phyloP scores from a whole-genome alignment of 805 yeast species.

The Saturnispora ahearnii region DNA sequence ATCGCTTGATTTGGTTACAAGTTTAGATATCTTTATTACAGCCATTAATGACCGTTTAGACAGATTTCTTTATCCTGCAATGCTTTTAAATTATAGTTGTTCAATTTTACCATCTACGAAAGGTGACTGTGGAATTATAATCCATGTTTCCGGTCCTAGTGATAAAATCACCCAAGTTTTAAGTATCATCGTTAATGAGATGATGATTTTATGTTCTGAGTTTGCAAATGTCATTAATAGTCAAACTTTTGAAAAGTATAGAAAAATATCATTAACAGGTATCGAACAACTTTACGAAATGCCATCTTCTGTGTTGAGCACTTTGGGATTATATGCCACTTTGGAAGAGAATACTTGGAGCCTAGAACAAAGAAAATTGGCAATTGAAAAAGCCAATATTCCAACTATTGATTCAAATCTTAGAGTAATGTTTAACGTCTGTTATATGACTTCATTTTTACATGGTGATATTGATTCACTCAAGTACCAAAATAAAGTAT shows the following conservation, averaged over 20 bases:
- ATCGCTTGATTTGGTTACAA: slow-evolving; percentile 33
- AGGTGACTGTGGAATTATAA: slow-evolving; percentile 43
- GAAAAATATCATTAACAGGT: slow-evolving; percentile 38
- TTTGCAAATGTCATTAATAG: slow-evolving; percentile 16
- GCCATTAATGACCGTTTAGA: slow-evolving; percentile 35
- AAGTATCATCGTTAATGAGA: slow-evolving; percentile 24
- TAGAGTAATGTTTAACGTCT: slow-evolving; percentile 18
- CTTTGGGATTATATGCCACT: slow-evolving; percentile 40
- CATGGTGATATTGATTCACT: slow-evolving; percentile 39
- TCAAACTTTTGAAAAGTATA: slow-evolving; percentile 36
- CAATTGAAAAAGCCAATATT: slow-evolving; percentile 40
- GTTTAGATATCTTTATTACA: slow-evolving; percentile 46
- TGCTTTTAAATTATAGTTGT: slow-evolving; percentile 49
- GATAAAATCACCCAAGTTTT: slow-evolving; percentile 32
- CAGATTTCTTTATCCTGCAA: slow-evolving; percentile 41
- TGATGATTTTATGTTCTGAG: slow-evolving; percentile 20
- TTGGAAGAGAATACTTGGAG: slow-evolving; percentile 51
- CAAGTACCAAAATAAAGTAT: slow-evolving; percentile 4
- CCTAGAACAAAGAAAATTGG: slow-evolving; percentile 46
- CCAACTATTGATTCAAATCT: slow-evolving; percentile 28
- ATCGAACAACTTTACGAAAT: slow-evolving; percentile 36
- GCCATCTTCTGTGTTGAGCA: slow-evolving; percentile 39
- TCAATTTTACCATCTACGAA: slow-evolving; percentile 44
- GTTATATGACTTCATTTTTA: slow-evolving; percentile 35
- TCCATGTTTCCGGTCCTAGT: slow-evolving; percentile 48